Evolutionary conservation across 768 basidiomycete genomes (phyloP).

Genomic region (Pleurotus sapidus): DNA sequence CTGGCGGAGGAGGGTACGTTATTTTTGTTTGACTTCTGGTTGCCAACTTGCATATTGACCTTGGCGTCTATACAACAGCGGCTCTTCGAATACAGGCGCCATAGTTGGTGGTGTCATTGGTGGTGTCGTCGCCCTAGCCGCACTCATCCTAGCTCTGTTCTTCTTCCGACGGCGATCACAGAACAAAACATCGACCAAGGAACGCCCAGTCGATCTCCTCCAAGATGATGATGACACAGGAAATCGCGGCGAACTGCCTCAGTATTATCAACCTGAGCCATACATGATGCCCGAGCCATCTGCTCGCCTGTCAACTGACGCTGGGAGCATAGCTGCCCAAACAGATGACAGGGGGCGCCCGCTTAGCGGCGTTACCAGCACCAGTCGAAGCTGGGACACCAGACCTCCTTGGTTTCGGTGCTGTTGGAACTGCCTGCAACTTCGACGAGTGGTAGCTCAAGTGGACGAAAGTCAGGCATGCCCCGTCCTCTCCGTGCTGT

Average conservation of each 20-base stretch:
- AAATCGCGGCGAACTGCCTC: constrained; percentile 50
- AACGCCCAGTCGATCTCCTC: constrained; percentile 67
- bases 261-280: constrained; percentile 75
- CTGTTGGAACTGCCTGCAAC: constrained; percentile 21
- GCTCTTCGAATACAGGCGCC: constrained; percentile 37
- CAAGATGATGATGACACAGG: constrained; percentile 50
- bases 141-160: constrained; percentile 41
- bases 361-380: constrained; percentile 34
- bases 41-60: constrained; percentile 7
- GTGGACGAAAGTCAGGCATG: constrained; percentile 43
- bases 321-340: constrained; percentile 22
- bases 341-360: constrained; percentile 27
- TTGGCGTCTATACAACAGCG: not conserved
- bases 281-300: constrained; percentile 70
- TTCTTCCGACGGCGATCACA: constrained; percentile 47
- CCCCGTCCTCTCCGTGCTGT: constrained; percentile 53
- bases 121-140: constrained; percentile 43
- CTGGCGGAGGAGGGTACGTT: constrained; percentile 18
- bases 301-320: constrained; percentile 32
- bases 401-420: constrained; percentile 25
- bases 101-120: constrained; percentile 61
- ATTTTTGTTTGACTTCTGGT: not conserved
- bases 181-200: constrained; percentile 36
- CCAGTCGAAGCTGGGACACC: constrained; percentile 48
- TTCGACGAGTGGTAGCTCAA: constrained; percentile 21